Evolutionary conservation across 2,329 filamentous ascomycete genomes (phyloP).

Genomic region (Beauveria pseudobassiana): DNA sequence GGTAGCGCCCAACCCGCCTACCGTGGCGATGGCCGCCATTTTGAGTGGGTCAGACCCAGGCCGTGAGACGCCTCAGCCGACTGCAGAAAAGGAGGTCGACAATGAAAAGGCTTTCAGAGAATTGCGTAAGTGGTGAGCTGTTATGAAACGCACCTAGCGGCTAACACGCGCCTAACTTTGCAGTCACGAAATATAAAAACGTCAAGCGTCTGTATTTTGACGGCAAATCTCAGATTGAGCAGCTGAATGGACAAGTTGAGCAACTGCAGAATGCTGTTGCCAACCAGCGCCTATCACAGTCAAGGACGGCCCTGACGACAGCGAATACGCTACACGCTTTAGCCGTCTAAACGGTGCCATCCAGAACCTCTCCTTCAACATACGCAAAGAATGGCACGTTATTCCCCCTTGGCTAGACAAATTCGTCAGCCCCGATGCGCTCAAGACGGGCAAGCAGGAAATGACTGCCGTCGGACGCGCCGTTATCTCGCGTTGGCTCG

Average conservation of each 20-base stretch:
- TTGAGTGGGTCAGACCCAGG: slow-evolving; percentile 42
- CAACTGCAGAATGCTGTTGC: slow-evolving; percentile 95
- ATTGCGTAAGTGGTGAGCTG: slow-evolving; percentile 36
- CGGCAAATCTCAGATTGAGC: slow-evolving; percentile 84
- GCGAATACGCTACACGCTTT: slow-evolving; percentile 84
- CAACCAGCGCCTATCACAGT: slow-evolving; percentile 90
- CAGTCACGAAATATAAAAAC: slow-evolving; percentile 94
- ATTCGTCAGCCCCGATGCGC: slow-evolving; percentile 77
- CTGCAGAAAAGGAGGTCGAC: slow-evolving; percentile 36
- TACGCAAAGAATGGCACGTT: slow-evolving; percentile 85
- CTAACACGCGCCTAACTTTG: slow-evolving; percentile 30
- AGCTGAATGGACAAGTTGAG: slow-evolving; percentile 80
- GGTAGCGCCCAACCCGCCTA: slow-evolving; percentile 27
- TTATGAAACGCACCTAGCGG: slow-evolving; percentile 16
- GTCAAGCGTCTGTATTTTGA: slow-evolving; percentile 98
- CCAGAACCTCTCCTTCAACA: slow-evolving; percentile 90
- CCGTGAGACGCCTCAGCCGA: slow-evolving; percentile 50
- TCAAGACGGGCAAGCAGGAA: slow-evolving; percentile 85
- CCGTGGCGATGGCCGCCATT: slow-evolving; percentile 34
- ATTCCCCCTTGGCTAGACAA: slow-evolving; percentile 74
- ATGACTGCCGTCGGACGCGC: slow-evolving; percentile 95
- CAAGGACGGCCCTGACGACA: slow-evolving; percentile 89
- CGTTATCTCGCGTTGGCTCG: slow-evolving; percentile 80
- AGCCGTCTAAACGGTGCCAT: slow-evolving; percentile 87
- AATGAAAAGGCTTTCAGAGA: slow-evolving; percentile 51